These are phyloP conservation scores for Saccharomyces pastorianus DNA, from an alignment of 1,139 yeast genomes.

Conservation along the genomic window DNA sequence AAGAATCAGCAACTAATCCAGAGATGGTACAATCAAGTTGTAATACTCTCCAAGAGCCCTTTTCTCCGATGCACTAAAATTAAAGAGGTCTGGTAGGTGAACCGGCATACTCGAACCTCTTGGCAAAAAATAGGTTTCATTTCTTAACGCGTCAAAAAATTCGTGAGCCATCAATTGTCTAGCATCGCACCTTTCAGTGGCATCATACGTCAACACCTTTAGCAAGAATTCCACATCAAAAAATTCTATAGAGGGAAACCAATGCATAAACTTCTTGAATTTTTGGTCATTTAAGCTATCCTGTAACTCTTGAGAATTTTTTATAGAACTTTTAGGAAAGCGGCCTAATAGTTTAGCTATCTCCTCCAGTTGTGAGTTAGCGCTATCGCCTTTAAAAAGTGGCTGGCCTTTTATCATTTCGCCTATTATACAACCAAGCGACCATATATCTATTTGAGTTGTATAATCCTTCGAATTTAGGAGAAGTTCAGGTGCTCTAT, in stretches of 20 bases:
- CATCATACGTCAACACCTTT: neutral
- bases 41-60: neutral
- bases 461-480: constrained; percentile 69
- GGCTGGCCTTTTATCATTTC: constrained; percentile 32
- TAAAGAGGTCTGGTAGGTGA: neutral
- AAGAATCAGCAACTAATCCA: neutral
- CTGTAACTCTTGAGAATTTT: neutral
- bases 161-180: neutral
- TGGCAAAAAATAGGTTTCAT: neutral
- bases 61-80: neutral
- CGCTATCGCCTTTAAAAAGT: neutral
- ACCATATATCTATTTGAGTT: constrained; percentile 78
- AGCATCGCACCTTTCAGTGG: neutral
- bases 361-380: neutral
- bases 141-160: neutral
- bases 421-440: constrained; percentile 74
- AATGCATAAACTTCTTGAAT: neutral
- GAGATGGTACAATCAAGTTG: neutral
- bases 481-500: constrained; percentile 75
- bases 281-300: neutral
- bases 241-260: neutral
- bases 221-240: neutral
- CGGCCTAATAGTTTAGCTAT: neutral
- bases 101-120: neutral
- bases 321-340: neutral